Conservation (phyloP, 2,329 filamentous ascomycete species). For the Penicillium occitanis region DNA sequence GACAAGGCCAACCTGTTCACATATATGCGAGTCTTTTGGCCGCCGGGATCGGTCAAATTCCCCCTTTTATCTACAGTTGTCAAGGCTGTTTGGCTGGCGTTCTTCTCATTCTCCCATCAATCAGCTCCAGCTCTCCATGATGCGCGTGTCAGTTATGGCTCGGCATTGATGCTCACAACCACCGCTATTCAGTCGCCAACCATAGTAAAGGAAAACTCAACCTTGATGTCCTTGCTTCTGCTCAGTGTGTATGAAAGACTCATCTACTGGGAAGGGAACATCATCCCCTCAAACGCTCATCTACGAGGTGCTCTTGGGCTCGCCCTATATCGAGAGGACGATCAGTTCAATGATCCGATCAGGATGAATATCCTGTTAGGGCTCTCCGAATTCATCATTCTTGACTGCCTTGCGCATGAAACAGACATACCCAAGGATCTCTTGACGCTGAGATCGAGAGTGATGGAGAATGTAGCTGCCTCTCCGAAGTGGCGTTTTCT, state of each 20-base stretch:
- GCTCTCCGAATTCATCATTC: slow-evolving; percentile 7
- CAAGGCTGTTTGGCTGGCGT: slow-evolving; percentile 14
- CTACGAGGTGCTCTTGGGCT: slow-evolving; percentile 19
- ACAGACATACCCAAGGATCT: slow-evolving; percentile 13
- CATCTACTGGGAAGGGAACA: background rate
- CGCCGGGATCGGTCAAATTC: background rate
- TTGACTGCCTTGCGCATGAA: slow-evolving; percentile 18
- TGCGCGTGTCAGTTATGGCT: slow-evolving; percentile 18
- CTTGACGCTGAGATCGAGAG: slow-evolving; percentile 2
- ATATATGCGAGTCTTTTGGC: slow-evolving; percentile 19
- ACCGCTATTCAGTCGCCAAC: slow-evolving; percentile 16
- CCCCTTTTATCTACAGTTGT: slow-evolving; percentile 13
- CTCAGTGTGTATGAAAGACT: slow-evolving; percentile 15
- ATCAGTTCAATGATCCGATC: slow-evolving; percentile 5
- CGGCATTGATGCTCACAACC: slow-evolving; percentile 15
- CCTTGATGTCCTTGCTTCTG: slow-evolving; percentile 17
- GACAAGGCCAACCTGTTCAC: slow-evolving; percentile 14
- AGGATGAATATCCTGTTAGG: slow-evolving; percentile 12
- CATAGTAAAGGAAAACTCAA: slow-evolving; percentile 11
- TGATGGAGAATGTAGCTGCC: background rate
- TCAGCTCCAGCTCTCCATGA: slow-evolving; percentile 15
- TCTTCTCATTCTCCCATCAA: slow-evolving; percentile 19
- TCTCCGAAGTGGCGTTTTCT: slow-evolving; percentile 17
- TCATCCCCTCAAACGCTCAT: slow-evolving; percentile 16
- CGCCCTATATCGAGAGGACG: background rate